Base-by-base conservation (phyloP, 768 basidiomycete genomes). In the Chalciporus pseudorubinellus region DNA sequence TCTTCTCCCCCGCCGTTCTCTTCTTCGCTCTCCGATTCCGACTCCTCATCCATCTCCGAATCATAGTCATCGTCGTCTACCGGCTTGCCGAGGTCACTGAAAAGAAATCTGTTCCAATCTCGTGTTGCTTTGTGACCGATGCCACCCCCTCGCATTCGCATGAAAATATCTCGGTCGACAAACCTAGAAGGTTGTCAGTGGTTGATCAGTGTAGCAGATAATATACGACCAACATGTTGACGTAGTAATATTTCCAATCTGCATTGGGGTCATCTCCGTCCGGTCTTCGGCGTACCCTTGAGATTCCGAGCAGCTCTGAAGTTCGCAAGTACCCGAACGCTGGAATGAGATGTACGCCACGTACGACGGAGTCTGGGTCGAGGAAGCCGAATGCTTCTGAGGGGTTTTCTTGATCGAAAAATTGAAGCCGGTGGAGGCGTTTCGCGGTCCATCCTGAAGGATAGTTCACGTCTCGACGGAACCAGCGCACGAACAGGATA, bases 401-500 rank as follows among this genome's bases (percentile, higher is more conserved):
- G 0, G 45, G 34, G 19, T 68, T 65, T 0, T 61, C 45, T 5
- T 55, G 43, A 2, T 63, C 50, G 1, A 79, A 53, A 55, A 78
- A 81, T 0, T 68, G 67, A 5, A 82, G 33, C 2, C 63, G 59
- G 5, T 68, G 74, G 0, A 79, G 60, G 0, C 64, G 59, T 13
- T 65, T 58, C 0, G 51, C 38, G 1, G 56, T 53, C 53, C 69
- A 67, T 2, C 75, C 70, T 13, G 55, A 57, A 1, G 20, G 28
- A 44, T 48, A 61, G 4, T 38, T 50, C 0, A 44, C 54, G 33
- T 77, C 70, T 0, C 48, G 40, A 2, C 66, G 65, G 39, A 74
- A 64, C 72, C 75, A 75, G 0, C 62, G 59, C 0, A 80, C 73
- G 61, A 72, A 78, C 2, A 80, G 52, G 16, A 79, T 70, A 2